Evolutionary conservation across 2,329 filamentous ascomycete genomes (phyloP).

Genomic region (Fusarium annulatum): DNA sequence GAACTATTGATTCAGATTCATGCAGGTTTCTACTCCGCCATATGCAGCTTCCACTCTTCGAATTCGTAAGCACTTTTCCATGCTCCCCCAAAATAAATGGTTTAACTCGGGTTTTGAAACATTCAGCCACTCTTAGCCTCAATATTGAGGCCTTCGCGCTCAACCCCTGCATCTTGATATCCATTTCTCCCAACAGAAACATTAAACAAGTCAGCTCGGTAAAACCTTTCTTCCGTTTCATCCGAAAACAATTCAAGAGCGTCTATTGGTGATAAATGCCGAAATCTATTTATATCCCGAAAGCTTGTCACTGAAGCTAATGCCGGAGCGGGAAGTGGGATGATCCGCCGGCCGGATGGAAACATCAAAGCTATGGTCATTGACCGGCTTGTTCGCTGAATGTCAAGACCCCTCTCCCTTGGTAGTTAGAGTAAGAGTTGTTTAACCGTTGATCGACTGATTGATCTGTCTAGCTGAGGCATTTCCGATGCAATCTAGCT

Average conservation of each 20-base stretch:
- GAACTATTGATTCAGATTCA: background rate
- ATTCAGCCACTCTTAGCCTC: background rate
- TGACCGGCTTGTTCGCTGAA: too few species aligned
- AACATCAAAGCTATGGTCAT: background rate
- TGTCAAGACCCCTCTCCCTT: too few species aligned
- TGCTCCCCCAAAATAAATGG: too few species aligned
- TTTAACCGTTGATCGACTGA: background rate
- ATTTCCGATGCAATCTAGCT: background rate
- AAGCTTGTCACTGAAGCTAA: background rate
- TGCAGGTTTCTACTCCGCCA: background rate
- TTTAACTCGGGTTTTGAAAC: background rate
- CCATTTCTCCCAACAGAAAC: background rate
- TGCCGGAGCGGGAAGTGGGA: background rate
- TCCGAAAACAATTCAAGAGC: background rate
- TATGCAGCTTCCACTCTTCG: too few species aligned
- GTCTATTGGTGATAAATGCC: background rate
- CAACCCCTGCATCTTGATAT: background rate
- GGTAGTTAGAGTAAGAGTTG: too few species aligned
- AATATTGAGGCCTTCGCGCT: background rate
- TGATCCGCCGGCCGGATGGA: background rate
- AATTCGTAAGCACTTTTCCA: background rate
- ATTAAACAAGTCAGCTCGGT: background rate
- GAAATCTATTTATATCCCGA: background rate
- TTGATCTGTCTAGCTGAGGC: accelerated
- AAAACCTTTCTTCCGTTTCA: background rate